Conservation (phyloP, 1,284 basidiomycete genomes). For the Leccinum subrobustum region DNA sequence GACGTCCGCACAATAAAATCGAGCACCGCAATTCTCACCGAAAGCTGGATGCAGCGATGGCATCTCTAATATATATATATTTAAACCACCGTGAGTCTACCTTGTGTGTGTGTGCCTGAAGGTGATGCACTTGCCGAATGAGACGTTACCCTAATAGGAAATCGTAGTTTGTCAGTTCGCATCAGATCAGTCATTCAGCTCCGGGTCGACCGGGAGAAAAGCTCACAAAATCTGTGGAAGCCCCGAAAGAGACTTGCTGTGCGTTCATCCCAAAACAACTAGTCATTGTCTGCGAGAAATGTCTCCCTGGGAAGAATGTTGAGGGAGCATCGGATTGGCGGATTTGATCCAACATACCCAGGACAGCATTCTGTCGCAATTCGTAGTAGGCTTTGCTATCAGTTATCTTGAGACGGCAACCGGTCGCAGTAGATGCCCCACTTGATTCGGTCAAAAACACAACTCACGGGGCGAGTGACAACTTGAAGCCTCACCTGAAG, state of each 20-base stretch:
- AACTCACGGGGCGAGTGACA: background rate
- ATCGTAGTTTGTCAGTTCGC: conserved; percentile 14
- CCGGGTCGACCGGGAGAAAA: conserved; percentile 9
- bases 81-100: conserved; percentile 11
- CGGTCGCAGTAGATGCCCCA: conserved; percentile 70
- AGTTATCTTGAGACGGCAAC: conserved; percentile 57
- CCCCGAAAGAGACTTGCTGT: conserved; percentile 38
- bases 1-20: background rate
- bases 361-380: conserved; percentile 57
- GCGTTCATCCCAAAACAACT: conserved; percentile 40
- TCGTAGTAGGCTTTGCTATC: conserved; percentile 48
- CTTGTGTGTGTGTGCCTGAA: conserved; percentile 8
- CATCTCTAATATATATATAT: conserved; percentile 40
- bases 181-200: background rate
- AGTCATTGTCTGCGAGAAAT: conserved; percentile 44
- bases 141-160: conserved; percentile 58
- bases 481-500: conserved; percentile 45
- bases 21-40: conserved; percentile 38
- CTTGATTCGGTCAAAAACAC: conserved; percentile 35
- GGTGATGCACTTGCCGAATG: conserved; percentile 49
- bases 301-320: conserved; percentile 37
- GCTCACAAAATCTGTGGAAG: conserved; percentile 67
- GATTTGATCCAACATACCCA: conserved; percentile 42
- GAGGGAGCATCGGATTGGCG: background rate
- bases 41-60: conserved; percentile 65